These are phyloP conservation scores for Grigorovia yakushimaensis DNA, from an alignment of 805 yeast genomes.

Conservation along the genomic window DNA sequence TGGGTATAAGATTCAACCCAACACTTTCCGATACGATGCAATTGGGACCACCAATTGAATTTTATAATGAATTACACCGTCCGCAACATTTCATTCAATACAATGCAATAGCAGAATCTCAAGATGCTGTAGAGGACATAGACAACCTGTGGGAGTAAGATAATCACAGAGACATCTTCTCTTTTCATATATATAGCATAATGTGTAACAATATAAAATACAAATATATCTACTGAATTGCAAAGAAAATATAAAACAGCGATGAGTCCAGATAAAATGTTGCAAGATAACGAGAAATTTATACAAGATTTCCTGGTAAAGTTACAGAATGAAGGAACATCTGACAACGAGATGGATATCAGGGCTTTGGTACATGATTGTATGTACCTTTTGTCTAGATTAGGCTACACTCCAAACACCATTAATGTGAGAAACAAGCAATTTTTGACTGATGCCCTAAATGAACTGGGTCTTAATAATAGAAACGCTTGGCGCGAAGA, in stretches of 20 bases:
- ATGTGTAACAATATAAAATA: not conserved
- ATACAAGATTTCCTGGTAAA: not conserved
- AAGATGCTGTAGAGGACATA: slow-evolving; percentile 53
- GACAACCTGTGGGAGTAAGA: slow-evolving; percentile 50
- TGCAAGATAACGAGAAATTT: not conserved
- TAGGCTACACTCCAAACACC: not conserved
- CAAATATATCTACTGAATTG: too few species aligned
- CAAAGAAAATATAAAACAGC: too few species aligned
- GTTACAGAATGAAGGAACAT: not conserved
- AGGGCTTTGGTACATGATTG: slow-evolving; percentile 1
- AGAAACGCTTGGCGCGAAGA: not conserved
- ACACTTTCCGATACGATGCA: slow-evolving; percentile 53
- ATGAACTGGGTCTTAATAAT: not conserved
- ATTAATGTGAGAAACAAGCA: not conserved
- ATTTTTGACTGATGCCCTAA: not conserved
- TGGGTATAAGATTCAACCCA: slow-evolving; percentile 74
- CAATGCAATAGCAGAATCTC: slow-evolving; percentile 48
- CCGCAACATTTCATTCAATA: slow-evolving; percentile 79
- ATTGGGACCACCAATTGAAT: slow-evolving; percentile 69
- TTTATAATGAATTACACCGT: slow-evolving; percentile 79
- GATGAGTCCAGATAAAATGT: not conserved
- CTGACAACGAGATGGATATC: not conserved
- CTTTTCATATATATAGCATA: not conserved
- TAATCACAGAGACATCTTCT: not conserved
- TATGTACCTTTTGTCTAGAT: slow-evolving; percentile 1